Base-by-base conservation (phyloP, 495 filamentous ascomycete genomes). In the Daldinia decipiens region DNA sequence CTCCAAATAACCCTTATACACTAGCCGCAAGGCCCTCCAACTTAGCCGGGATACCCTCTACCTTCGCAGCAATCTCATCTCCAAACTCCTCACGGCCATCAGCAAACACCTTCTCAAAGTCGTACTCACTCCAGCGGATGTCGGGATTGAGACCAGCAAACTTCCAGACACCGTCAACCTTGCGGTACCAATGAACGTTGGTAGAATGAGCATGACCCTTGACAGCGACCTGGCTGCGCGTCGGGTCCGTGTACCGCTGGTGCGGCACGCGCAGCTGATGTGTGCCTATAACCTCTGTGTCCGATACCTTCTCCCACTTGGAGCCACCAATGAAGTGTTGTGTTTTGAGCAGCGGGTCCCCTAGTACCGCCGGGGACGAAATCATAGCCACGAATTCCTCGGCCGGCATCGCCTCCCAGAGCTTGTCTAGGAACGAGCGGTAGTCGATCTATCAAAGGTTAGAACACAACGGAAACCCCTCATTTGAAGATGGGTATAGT, bases 211-310 rank as follows among this genome's bases (percentile, higher is more conserved):
- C 87, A 73, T 94, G 91, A 59, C 88, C 88, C 82, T 88, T 89
- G 77, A 86, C 81, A 24, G 78, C 78, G 40, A 89, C 88, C 47
- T 81, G 76, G 61, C 74, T 79, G 45, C 80, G 69, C 60, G 77
- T 84, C 32, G 73, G 79, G 71, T 88, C 87, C 6, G 82, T 88
- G 80, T 91, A 91, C 45, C 81, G 79, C 80, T 85, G 82, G 71
- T 94, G 91, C 36, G 90, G 90, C 59, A 92, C 91, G 53, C 91
- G 90, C 57, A 93, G 81, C 82, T 94, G 91, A 77, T 94, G 91
- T 75, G 89, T 87, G 53, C 90, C 92, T 66, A 87, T 83, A 64
- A 92, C 85, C 76, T 91, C 87, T 29, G 82, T 85, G 64, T 93
- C 90, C 34, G 84, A 86, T 56, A 89, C 76, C 76, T 87, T 88